Evolutionary conservation across 2,329 filamentous ascomycete species (phyloP), one percentile per base, ranked within the genome.

Genomic region (Verticillium longisporum): DNA sequence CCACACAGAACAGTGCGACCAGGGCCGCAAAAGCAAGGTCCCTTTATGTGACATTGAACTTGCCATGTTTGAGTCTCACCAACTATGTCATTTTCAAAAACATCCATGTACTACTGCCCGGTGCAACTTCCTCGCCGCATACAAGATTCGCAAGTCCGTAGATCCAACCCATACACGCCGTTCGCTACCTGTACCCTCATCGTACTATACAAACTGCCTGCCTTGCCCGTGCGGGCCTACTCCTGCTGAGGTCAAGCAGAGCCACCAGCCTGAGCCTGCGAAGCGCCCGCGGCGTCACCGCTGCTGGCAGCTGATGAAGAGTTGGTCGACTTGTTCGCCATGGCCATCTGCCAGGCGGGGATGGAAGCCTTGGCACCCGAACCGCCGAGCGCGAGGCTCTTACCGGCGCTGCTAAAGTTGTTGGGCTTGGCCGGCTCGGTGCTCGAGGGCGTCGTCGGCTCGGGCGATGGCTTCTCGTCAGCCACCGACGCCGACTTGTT

Each of bases 331-430:
- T 82, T 85, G 68, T 83, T 86, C 36, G 85, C 80, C 71, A 87
- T 86, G 56, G 88, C 88, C 81, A 91, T 83, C 75, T 93, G 90
- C 90, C 90, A 93, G 4, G 89, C 85, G 4, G 90, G 90, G 66
- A 93, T 93, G 11, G 88, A 86, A 11, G 89, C 88, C 74, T 83
- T 87, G 37, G 75, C 77, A 14, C 74, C 69, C 41, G 82, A 76
- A 61, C 81, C 77, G 62, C 81, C 37, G 66, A 72, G 55, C 4
- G 32, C 21, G n/a, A 60, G 34, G 31, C 53, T 45, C 57, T 54
- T 54, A n/a, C 64, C 65, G 60, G 64, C 68, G 11, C 66, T 62
- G 45, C 45, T 53, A n/a, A 53, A 53, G 45, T 53, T 15, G 72
- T 71, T 66, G 64, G 72, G 63, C 67, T 68, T 55, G 61, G 62